phyloP scores from a whole-genome alignment of 192 early-diverging fungal species.

The Linnemannia exigua region DNA sequence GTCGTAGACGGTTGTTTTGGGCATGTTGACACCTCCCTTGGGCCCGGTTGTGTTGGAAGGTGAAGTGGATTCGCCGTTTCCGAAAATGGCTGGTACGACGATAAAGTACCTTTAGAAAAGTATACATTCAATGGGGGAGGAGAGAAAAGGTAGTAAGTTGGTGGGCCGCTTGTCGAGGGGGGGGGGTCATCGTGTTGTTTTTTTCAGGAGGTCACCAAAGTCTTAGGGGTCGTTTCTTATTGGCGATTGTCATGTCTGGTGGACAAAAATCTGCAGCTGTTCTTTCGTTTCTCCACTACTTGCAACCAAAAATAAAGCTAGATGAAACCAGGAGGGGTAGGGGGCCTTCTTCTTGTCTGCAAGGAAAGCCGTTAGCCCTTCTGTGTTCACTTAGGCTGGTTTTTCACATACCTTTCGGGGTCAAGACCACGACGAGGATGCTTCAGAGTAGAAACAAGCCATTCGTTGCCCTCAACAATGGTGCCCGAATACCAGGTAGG shows the following conservation, averaged over 20 bases:
- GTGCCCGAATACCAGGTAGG: constrained; percentile 41
- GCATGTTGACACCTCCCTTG: constrained; percentile 38
- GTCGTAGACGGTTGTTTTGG: constrained; percentile 38
- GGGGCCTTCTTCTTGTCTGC: too few relatives aligned
- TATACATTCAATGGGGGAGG: background rate
- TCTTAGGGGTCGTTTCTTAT: too few relatives aligned
- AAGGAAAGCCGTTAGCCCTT: too few relatives aligned
- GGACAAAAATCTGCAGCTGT: too few relatives aligned
- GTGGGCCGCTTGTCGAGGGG: background rate
- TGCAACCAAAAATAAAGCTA: too few relatives aligned
- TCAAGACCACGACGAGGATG: constrained; percentile 29
- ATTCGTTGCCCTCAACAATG: constrained; percentile 36
- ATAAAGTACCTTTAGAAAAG: constrained; percentile 20
- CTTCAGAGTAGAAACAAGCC: constrained; percentile 36
- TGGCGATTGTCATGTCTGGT: too few relatives aligned
- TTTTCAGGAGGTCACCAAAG: too few relatives aligned
- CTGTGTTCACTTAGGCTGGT: too few relatives aligned
- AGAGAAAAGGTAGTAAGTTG: background rate
- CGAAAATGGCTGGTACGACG: constrained; percentile 35
- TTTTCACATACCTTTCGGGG: constrained; percentile 11
- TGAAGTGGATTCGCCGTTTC: constrained; percentile 40
- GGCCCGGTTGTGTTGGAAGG: constrained; percentile 34
- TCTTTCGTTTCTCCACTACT: too few relatives aligned
- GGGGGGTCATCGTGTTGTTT: too few relatives aligned
- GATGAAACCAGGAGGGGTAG: too few relatives aligned